phyloP scores from a whole-genome alignment of 2,329 filamentous ascomycete genomes.

The Pseudogymnoascus sp. region DNA sequence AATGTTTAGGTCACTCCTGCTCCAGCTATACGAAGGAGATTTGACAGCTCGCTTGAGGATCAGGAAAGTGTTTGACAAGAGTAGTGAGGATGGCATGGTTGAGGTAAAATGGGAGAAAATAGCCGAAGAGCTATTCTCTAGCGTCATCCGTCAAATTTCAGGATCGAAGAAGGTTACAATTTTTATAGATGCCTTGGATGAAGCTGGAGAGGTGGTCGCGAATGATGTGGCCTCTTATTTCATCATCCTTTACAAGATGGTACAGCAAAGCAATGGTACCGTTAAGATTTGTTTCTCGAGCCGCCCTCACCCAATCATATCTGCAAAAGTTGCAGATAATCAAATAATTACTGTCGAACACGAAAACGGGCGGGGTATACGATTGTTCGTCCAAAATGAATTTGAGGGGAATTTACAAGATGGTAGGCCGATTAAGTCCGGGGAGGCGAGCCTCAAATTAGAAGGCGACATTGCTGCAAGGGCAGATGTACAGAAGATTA shows the following conservation, averaged over 20 bases:
- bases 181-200: constrained; percentile 24
- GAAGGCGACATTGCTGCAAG: background rate
- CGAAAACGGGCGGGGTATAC: background rate
- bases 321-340: background rate
- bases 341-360: background rate
- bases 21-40: background rate
- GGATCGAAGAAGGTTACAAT: constrained; percentile 3
- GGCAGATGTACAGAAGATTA: too few relatives aligned
- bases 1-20: background rate
- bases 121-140: constrained; percentile 21
- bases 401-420: background rate
- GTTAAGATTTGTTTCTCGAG: constrained; percentile 24
- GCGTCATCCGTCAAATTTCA: constrained; percentile 13
- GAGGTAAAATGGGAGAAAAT: background rate
- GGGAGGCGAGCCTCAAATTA: background rate
- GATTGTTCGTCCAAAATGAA: background rate
- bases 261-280: constrained; percentile 8
- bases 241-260: constrained; percentile 16
- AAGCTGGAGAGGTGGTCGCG: constrained; percentile 15
- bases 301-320: constrained; percentile 20
- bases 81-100: background rate
- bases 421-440: background rate
- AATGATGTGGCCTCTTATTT: constrained; percentile 18
- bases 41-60: background rate
- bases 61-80: background rate